Base-by-base conservation (phyloP, 2,329 filamentous ascomycete species). In the Blastomyces gilchristii region DNA sequence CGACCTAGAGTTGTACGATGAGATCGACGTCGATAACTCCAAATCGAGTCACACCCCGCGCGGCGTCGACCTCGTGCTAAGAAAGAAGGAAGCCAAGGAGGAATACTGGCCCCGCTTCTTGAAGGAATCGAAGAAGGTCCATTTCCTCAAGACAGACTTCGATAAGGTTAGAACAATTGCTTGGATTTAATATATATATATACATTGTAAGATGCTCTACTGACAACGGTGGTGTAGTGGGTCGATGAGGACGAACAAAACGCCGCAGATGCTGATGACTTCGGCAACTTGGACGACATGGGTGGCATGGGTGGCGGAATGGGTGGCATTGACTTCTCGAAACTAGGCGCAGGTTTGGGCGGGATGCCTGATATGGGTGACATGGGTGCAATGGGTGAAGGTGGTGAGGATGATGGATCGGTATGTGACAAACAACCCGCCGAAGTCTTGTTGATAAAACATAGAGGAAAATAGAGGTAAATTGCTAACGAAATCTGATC, bases 221-320 rank as follows among this genome's bases (percentile, higher is more conserved):
- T 57, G 16, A 65, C 50, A 22, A 45, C 11, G 58, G 16, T 28
- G 25, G 6, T 58, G 39, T 65, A 87, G 85, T 97, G 92, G 92
- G 90, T 96, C 72, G 92, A 97, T 70, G 91, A 97, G 85, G 92
- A 99, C 75, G 94, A 99, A 85, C 94, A 99, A 82, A 89, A 97
- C 74, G 91, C 91, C 78, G 87, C 85, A 65, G 81, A 85, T 58
- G 91, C 95, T 68, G 91, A 96, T 63, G 92, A 96, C 77, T 77
- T 78, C 65, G 74, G 75, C 71, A 75, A 78, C 68, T 77, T 79
- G 69, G 87, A 84, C 67, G 85, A 78, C 58, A 72, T 79, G 74
- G 74, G 67, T 39, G 84, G 69, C 49, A 69, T 69, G 58, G 70
- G 69, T 43, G 90, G 96, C 67, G 87, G 84, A 66, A 72, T 78